Evolutionary conservation across 1,139 yeast species (phyloP), one percentile per base, ranked within the genome.

Genomic region (Pichia sp.): DNA sequence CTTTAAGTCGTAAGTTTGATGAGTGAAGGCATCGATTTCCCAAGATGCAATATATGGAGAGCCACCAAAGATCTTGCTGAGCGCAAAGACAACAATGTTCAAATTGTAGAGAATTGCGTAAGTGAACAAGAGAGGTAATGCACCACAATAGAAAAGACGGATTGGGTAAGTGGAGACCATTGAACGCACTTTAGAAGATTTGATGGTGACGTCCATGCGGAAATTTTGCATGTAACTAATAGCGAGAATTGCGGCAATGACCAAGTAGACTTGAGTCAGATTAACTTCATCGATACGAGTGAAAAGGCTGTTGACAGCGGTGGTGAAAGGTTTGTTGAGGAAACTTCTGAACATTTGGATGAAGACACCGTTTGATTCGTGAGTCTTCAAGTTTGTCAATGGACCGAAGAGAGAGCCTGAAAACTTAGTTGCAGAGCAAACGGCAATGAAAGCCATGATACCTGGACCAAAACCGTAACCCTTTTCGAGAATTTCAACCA

Each of bases 401-500:
- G 86, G 59, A 37, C 94, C 91, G 33, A 82, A 59, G 29, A 82
- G 62, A 50, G 81, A 80, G 61, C 79, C 75, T 37, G 82, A 68
- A 40, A 85, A 69, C 53, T 69, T 70, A 40, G 88, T 75, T 34
- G 93, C 71, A 39, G 74, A 65, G 47, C 74, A 77, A 37, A 83
- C 65, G 11, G 87, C 72, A 38, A 79, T 64, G 52, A 86, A 76
- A 42, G 79, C 70, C 62, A 84, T 67, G 32, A 77, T 63, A 44
- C 96, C 96, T 30, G 93, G 77, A 33, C 91, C 88, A 55, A 85
- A 81, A 25, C 95, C 95, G 56, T 84, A 85, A 35, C 94, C 96
- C 64, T 87, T 87, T 63, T 85, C 94, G 42, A 87, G 67, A 38
- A 85, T 64, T 64, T 88, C 97, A 39, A 82, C 76, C 42, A 84